phyloP scores from a whole-genome alignment of 202 grass and related monocot genomes.

The Setaria viridis region DNA sequence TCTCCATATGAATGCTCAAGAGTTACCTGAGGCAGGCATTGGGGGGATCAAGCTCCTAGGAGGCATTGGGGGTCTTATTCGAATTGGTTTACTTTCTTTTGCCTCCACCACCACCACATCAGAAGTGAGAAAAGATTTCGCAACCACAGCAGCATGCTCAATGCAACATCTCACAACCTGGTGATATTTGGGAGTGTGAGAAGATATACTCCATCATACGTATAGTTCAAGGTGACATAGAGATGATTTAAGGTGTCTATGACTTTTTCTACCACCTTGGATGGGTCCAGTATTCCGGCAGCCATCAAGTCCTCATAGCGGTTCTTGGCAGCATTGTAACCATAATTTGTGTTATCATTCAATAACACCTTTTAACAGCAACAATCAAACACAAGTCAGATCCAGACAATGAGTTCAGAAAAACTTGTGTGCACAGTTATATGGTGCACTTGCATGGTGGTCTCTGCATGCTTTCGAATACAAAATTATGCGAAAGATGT shows the following conservation, averaged over 20 bases:
- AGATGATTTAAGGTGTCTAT: not conserved
- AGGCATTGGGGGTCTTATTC: constrained; percentile 56
- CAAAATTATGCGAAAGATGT: not conserved
- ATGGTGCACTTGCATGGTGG: not conserved
- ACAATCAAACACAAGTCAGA: constrained; percentile 38
- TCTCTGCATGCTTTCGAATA: not conserved
- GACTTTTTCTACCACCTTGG: constrained; percentile 66
- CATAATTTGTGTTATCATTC: constrained; percentile 66
- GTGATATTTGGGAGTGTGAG: constrained; percentile 27
- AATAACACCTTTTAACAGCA: constrained; percentile 61
- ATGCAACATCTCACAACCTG: constrained; percentile 97
- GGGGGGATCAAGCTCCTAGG: constrained; percentile 62
- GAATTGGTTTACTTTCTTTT: constrained; percentile 65
- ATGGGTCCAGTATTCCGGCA: constrained; percentile 86
- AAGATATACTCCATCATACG: constrained; percentile 28
- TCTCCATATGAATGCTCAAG: not conserved
- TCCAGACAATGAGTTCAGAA: not conserved
- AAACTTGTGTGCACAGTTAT: not conserved
- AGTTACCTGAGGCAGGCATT: constrained; percentile 55
- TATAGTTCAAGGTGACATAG: not conserved
- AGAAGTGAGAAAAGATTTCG: constrained; percentile 86
- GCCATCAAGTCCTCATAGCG: constrained; percentile 80
- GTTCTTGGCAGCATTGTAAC: constrained; percentile 89
- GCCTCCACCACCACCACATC: constrained; percentile 81
- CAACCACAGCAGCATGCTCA: constrained; percentile 84